These are phyloP conservation scores for Ottelia alismoides DNA, from an alignment of 106 monocot species.

Conservation along the genomic window DNA sequence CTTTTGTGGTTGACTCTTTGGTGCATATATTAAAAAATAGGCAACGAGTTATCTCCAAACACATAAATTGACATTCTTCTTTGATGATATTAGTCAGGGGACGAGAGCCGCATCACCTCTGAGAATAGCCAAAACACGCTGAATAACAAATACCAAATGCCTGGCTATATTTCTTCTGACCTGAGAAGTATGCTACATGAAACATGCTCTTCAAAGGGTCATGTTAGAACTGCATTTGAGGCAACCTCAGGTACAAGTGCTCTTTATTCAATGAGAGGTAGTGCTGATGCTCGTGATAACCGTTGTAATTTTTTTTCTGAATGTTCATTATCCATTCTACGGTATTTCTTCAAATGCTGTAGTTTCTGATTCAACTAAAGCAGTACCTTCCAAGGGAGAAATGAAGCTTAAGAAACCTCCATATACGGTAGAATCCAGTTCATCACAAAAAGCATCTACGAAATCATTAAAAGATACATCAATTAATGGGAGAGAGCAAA, in stretches of 20 bases:
- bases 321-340: not conserved
- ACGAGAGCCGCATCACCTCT: conserved; percentile 8
- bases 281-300: no score
- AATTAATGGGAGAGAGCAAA: conserved; percentile 21
- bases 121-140: conserved; percentile 10
- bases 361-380: conserved; percentile 20
- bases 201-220: conserved; percentile 13
- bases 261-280: no score
- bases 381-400: conserved; percentile 22
- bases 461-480: conserved; percentile 22
- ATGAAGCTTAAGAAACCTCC: conserved; percentile 59
- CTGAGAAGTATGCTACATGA: conserved; percentile 12
- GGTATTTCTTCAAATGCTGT: not conserved
- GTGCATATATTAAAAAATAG: not conserved
- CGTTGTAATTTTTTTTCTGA: not conserved
- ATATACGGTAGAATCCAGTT: conserved; percentile 30
- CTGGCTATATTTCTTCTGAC: conserved; percentile 1
- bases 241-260: no score
- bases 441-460: conserved; percentile 23
- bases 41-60: no score
- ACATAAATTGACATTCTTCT: no score
- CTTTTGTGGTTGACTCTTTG: conserved; percentile 1
- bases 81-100: conserved; percentile 30
- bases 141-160: conserved; percentile 4
- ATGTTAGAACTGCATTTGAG: conserved; percentile 12